These are phyloP conservation scores for Pyrus pyrifolia DNA, from an alignment of 306 rosid genomes.

Conservation along the genomic window DNA sequence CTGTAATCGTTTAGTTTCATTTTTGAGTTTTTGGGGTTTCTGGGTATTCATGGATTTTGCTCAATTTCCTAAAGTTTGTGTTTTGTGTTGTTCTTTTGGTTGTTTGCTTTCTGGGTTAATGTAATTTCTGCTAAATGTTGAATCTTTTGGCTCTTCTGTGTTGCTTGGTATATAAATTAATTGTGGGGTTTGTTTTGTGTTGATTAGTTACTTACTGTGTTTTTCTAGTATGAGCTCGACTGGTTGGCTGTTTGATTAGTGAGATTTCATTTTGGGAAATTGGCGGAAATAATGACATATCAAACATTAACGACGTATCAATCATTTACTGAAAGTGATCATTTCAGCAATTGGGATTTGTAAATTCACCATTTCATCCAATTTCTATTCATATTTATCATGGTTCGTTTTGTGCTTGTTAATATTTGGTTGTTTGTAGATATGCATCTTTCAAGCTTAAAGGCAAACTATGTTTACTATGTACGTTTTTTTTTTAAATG, in stretches of 20 bases:
- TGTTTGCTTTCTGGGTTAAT: slow-evolving; percentile 15
- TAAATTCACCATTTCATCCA: no score
- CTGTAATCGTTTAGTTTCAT: not conserved
- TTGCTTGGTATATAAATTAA: not conserved
- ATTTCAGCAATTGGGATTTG: no score
- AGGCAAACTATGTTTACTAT: not conserved
- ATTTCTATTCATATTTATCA: no score
- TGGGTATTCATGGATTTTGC: not conserved
- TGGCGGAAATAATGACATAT: no score
- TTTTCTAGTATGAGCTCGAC: not conserved
- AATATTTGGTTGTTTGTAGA: not conserved
- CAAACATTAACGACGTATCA: no score
- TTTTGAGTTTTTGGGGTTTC: slow-evolving; percentile 8
- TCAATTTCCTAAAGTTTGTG: not conserved
- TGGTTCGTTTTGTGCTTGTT: not conserved
- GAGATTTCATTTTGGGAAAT: not conserved
- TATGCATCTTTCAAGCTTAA: not conserved
- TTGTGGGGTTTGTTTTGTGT: not conserved
- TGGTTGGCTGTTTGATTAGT: not conserved
- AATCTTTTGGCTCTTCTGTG: not conserved
- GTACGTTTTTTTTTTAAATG: not conserved
- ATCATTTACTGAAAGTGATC: no score
- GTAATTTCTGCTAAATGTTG: slow-evolving; percentile 5
- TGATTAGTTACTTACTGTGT: not conserved
- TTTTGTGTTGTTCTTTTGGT: not conserved